Evolutionary conservation across 768 basidiomycete genomes (phyloP).

Genomic region (Kwoniella pini): DNA sequence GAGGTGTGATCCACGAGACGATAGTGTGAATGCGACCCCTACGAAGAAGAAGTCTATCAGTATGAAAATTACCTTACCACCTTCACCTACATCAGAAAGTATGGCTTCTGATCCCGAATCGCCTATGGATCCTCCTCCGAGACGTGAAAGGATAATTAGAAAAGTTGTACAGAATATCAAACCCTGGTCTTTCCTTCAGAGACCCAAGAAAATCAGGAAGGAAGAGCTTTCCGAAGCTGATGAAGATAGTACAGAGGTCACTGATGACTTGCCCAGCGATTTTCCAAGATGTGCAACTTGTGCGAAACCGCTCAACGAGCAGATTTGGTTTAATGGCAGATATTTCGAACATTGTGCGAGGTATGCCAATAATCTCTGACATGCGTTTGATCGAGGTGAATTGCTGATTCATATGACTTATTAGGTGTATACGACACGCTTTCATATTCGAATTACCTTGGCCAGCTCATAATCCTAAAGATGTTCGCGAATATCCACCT

Average conservation of each 20-base stretch:
- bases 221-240: slow-evolving; percentile 5
- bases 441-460: slow-evolving; percentile 44
- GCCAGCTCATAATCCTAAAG: slow-evolving; percentile 39
- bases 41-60: neutral
- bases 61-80: slow-evolving; percentile 5
- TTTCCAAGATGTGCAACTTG: slow-evolving; percentile 46
- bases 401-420: neutral
- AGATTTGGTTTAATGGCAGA: slow-evolving; percentile 39
- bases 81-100: slow-evolving; percentile 11
- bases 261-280: slow-evolving; percentile 33
- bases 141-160: slow-evolving; percentile 21
- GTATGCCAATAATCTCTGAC: slow-evolving; percentile 14
- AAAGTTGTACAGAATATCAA: slow-evolving; percentile 29
- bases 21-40: slow-evolving; percentile 4
- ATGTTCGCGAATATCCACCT: slow-evolving; percentile 48
- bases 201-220: slow-evolving; percentile 13
- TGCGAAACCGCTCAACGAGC: slow-evolving; percentile 33
- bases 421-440: slow-evolving; percentile 44
- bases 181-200: slow-evolving; percentile 29
- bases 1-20: neutral
- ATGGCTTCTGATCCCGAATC: slow-evolving; percentile 15
- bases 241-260: slow-evolving; percentile 18
- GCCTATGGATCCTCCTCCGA: slow-evolving; percentile 15
- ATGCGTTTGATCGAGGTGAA: neutral
- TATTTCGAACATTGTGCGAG: slow-evolving; percentile 48